These are phyloP conservation scores for Volvox reticuliferus DNA, from an alignment of 139 green algal species.

Conservation along the genomic window DNA sequence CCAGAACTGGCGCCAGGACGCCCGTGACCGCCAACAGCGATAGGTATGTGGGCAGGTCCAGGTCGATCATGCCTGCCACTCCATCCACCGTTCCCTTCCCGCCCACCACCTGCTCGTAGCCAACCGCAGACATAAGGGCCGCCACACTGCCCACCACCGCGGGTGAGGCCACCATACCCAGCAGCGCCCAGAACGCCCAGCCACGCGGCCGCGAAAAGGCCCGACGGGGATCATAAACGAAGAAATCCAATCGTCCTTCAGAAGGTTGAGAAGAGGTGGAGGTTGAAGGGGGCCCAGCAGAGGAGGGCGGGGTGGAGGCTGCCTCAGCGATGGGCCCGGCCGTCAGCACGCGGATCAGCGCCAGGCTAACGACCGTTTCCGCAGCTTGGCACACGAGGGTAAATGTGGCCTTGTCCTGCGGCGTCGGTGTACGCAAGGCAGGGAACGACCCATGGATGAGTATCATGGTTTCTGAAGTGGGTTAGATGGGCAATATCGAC, in stretches of 20 bases:
- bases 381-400: constrained; percentile 62
- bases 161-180: constrained; percentile 75
- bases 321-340: background rate
- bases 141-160: constrained; percentile 71
- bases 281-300: background rate
- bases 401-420: constrained; percentile 40
- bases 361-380: constrained; percentile 73
- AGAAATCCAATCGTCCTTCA: constrained; percentile 4
- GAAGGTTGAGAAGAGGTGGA: background rate
- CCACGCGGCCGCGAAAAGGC: constrained; percentile 76
- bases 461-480: too few relatives aligned
- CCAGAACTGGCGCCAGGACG: constrained; percentile 85
- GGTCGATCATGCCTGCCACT: constrained; percentile 78
- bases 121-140: constrained; percentile 48
- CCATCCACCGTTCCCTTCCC: constrained; percentile 82
- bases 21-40: constrained; percentile 65
- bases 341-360: constrained; percentile 62
- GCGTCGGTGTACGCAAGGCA: background rate
- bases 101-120: constrained; percentile 61
- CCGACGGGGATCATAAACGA: constrained; percentile 58
- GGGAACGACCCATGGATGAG: too few relatives aligned
- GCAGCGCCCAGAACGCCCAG: constrained; percentile 83
- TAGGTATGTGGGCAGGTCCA: constrained; percentile 78
- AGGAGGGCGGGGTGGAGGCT: background rate
- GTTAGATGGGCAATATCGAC: too few relatives aligned